A percentile compares a stretch with the other conserved stretches of the same genome.
These are phyloP conservation scores for Dactylellina drechsleri DNA, from an alignment of 2,329 filamentous ascomycete genomes.

Conservation along the genomic window DNA sequence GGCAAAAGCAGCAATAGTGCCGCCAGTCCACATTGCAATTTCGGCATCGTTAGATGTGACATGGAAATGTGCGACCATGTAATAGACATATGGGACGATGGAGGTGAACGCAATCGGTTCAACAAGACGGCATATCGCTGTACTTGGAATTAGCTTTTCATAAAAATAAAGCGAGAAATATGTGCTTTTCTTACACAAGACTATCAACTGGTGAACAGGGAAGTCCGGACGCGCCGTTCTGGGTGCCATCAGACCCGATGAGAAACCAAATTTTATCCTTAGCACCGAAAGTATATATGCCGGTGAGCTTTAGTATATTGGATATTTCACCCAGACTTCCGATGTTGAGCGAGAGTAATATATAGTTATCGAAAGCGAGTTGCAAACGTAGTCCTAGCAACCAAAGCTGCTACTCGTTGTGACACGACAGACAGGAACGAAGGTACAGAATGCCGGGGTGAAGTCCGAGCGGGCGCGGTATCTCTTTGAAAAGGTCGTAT, in stretches of 20 bases:
- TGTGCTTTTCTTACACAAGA: slow-evolving; percentile 24
- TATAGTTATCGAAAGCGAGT: neutral
- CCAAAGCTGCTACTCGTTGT: slow-evolving; percentile 3
- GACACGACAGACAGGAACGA: neutral
- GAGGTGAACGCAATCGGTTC: slow-evolving; percentile 79
- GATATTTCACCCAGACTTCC: neutral
- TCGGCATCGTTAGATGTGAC: slow-evolving; percentile 56
- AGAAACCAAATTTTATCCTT: neutral
- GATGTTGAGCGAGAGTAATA: neutral
- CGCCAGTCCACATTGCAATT: slow-evolving; percentile 53
- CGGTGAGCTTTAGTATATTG: neutral
- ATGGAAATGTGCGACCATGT: slow-evolving; percentile 82
- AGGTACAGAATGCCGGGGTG: neutral
- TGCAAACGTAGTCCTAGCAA: neutral
- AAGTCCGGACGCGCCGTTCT: slow-evolving; percentile 46
- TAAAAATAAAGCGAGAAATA: neutral
- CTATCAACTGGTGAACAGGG: slow-evolving; percentile 37
- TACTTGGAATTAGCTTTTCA: slow-evolving; percentile 61
- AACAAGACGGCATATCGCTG: slow-evolving; percentile 81
- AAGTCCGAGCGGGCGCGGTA: neutral
- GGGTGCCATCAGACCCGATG: slow-evolving; percentile 21
- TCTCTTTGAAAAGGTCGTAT: neutral
- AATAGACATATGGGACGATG: slow-evolving; percentile 70
- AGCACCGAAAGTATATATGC: neutral
- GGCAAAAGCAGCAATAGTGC: slow-evolving; percentile 70